These are phyloP conservation scores for Haberlea rhodopensis DNA, from an alignment of 257 asterid species.

Conservation along the genomic window DNA sequence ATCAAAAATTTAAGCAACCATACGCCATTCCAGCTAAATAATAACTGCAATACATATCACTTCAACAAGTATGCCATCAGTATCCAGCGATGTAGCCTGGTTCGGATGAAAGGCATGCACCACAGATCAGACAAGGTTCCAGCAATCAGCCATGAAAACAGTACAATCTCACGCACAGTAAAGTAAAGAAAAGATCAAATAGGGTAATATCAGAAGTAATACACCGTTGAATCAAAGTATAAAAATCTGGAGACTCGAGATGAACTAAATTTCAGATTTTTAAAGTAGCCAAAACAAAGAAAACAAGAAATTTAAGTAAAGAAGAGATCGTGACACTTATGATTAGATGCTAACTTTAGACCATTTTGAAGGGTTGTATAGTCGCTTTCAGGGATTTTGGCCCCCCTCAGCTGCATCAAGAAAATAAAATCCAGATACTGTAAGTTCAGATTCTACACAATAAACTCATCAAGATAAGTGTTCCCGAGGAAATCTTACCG, in stretches of 20 bases:
- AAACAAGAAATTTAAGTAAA: background rate
- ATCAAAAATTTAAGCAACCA: constrained; percentile 20
- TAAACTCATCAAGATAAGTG: background rate
- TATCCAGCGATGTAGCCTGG: background rate
- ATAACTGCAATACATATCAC: background rate
- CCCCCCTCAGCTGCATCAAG: constrained; percentile 80
- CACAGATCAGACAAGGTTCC: background rate
- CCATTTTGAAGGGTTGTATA: constrained; percentile 80
- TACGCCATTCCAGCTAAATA: background rate
- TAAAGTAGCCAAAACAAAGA: background rate
- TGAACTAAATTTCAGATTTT: background rate
- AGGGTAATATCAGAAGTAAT: constrained; percentile 2
- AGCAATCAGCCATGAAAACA: background rate
- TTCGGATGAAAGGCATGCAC: background rate
- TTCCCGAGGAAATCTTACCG: constrained; percentile 50
- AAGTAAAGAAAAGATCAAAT: background rate
- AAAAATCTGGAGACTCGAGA: background rate
- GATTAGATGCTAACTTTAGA: constrained; percentile 63
- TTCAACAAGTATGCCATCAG: background rate
- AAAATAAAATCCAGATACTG: constrained; percentile 23
- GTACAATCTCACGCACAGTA: background rate
- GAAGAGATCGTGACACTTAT: background rate
- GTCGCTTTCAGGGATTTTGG: constrained; percentile 89
- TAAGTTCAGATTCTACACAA: constrained; percentile 10
- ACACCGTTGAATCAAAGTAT: background rate